Evolutionary conservation across 2,329 filamentous ascomycete species (phyloP).

Genomic region (Phialophora verrucosa): DNA sequence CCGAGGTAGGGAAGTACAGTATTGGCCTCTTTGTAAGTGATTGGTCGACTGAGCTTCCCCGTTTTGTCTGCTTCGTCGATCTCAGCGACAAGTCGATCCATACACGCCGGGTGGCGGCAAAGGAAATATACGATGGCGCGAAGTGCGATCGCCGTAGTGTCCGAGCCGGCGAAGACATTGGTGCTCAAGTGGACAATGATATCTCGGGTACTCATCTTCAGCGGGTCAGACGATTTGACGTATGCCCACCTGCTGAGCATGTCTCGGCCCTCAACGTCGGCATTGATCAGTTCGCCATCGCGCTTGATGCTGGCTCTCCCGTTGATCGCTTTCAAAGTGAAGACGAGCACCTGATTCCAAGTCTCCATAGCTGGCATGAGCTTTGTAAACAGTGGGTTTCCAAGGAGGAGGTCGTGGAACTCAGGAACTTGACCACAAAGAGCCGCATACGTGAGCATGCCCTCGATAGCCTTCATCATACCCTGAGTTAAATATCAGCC

Average conservation of each 20-base stretch:
- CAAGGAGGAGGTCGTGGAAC: constrained; percentile 40
- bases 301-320: constrained; percentile 38
- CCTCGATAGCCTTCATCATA: constrained; percentile 44
- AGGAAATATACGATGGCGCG: constrained; percentile 71
- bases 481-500: constrained; percentile 7
- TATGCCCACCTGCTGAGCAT: constrained; percentile 44
- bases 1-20: constrained; percentile 31
- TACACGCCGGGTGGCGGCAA: constrained; percentile 62
- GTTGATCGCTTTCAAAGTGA: constrained; percentile 46
- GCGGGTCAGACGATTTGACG: constrained; percentile 41
- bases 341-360: constrained; percentile 44
- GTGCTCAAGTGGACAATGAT: constrained; percentile 42
- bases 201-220: constrained; percentile 42
- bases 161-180: constrained; percentile 41
- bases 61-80: constrained; percentile 31
- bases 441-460: constrained; percentile 41
- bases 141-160: constrained; percentile 36
- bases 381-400: constrained; percentile 43
- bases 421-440: constrained; percentile 43
- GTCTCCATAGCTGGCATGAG: constrained; percentile 46
- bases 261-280: constrained; percentile 36
- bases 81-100: constrained; percentile 29
- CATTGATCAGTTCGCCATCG: constrained; percentile 41
- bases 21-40: constrained; percentile 39
- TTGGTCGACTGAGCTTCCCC: constrained; percentile 31